A percentile compares a stretch with the other conserved stretches of the same genome.
Conservation (phyloP, 2,329 filamentous ascomycete species). For the Camillea tinctor region DNA sequence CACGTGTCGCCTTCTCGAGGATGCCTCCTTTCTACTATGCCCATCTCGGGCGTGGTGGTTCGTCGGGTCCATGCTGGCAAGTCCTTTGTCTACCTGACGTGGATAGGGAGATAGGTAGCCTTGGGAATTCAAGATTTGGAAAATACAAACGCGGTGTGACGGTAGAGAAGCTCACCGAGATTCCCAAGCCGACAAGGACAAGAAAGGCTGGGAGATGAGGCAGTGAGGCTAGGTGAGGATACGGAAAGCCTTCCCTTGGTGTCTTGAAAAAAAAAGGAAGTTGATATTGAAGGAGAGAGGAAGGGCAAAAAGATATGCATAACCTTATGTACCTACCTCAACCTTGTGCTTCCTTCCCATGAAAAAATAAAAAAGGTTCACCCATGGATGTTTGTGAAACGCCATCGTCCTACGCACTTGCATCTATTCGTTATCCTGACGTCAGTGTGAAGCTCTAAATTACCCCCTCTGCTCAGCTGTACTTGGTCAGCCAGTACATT, state of each 20-base stretch:
- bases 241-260: neutral
- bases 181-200: no score
- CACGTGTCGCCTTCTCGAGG: slow-evolving; percentile 4
- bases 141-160: no score
- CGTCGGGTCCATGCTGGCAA: neutral
- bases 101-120: no score
- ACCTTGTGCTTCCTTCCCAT: no score
- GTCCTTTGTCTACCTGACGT: no score
- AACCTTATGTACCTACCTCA: neutral
- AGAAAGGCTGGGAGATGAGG: neutral
- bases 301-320: neutral
- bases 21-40: slow-evolving; percentile 1
- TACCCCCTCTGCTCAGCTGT: no score
- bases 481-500: no score
- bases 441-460: neutral
- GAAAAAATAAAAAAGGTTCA: no score
- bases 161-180: neutral
- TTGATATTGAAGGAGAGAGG: neutral
- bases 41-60: slow-evolving; percentile 18
- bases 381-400: neutral
- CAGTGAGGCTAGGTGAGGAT: no score
- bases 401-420: neutral
- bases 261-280: neutral
- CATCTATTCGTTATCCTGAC: neutral
- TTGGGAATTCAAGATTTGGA: neutral